Evolutionary conservation across 2,329 filamentous ascomycete species (phyloP).

Genomic region (Ambrosiella cleistominuta): DNA sequence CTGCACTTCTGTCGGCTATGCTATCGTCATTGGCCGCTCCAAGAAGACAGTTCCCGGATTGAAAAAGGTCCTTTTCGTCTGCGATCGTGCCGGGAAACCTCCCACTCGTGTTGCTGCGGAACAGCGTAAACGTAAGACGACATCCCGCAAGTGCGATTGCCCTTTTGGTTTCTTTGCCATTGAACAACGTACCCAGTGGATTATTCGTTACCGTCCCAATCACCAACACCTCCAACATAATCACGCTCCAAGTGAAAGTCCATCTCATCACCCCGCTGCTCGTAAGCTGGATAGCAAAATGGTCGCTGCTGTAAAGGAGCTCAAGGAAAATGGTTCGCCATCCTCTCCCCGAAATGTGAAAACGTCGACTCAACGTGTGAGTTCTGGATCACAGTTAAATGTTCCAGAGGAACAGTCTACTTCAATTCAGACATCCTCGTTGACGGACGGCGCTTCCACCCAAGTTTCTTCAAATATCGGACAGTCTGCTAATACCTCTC

Average conservation of each 20-base stretch:
- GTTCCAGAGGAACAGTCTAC: not conserved
- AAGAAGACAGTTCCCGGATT: conserved; percentile 50
- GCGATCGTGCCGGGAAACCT: conserved; percentile 46
- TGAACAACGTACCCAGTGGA: conserved; percentile 50
- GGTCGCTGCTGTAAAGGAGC: conserved; percentile 47
- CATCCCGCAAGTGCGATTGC: conserved; percentile 51
- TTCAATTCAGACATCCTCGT: not conserved
- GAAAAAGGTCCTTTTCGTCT: conserved; percentile 51
- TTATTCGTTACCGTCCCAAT: conserved; percentile 45
- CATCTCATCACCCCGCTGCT: conserved; percentile 47
- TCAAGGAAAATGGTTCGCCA: conserved; percentile 46
- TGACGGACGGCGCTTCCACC: not conserved
- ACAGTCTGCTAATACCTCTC: conserved; percentile 11
- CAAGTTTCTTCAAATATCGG: conserved; percentile 15
- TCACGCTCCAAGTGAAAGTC: conserved; percentile 48
- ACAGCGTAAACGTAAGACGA: conserved; percentile 46
- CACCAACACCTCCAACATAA: conserved; percentile 41
- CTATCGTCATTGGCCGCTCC: conserved; percentile 49
- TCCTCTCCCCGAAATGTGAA: conserved; percentile 6
- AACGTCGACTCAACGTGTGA: not conserved
- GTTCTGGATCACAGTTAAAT: not conserved
- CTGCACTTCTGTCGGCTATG: conserved; percentile 49
- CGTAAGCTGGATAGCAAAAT: conserved; percentile 50
- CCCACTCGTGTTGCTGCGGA: conserved; percentile 45
- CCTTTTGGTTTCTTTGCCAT: conserved; percentile 55